These are phyloP conservation scores for Fusarium sp. DNA, from an alignment of 2,329 filamentous ascomycete genomes.

Conservation along the genomic window DNA sequence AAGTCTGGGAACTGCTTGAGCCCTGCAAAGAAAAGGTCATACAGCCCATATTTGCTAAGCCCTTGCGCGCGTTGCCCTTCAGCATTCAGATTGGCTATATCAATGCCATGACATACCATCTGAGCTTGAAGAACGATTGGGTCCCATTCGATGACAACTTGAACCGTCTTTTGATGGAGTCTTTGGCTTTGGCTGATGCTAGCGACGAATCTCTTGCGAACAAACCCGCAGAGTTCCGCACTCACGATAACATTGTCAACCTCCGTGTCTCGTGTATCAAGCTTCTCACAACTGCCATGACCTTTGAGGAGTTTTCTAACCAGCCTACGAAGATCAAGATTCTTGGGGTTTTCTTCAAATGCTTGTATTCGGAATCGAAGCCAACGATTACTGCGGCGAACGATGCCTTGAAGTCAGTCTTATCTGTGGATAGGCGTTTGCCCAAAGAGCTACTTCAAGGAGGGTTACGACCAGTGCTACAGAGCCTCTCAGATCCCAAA, in stretches of 20 bases:
- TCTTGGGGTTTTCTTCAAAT: constrained; percentile 97
- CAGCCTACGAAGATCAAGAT: constrained; percentile 74
- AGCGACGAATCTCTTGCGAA: constrained; percentile 90
- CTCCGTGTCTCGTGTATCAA: constrained; percentile 93
- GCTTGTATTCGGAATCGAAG: constrained; percentile 89
- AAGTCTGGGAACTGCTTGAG: constrained; percentile 87
- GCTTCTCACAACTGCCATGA: constrained; percentile 91
- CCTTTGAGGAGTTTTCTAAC: constrained; percentile 89
- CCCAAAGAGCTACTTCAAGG: constrained; percentile 96
- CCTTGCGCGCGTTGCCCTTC: constrained; percentile 90
- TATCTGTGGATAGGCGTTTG: constrained; percentile 88
- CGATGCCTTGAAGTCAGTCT: constrained; percentile 84
- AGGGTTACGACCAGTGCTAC: constrained; percentile 91
- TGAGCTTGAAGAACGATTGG: constrained; percentile 88
- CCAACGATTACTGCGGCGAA: constrained; percentile 95
- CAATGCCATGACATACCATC: constrained; percentile 94
- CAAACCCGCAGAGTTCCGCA: constrained; percentile 94
- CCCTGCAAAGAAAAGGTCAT: constrained; percentile 90
- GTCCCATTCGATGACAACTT: constrained; percentile 92
- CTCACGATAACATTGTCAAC: constrained; percentile 92
- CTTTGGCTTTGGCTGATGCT: constrained; percentile 90
- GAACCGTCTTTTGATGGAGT: constrained; percentile 91
- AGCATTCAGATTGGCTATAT: constrained; percentile 97
- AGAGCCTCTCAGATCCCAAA: constrained; percentile 94
- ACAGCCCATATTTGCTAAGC: constrained; percentile 94